Base-by-base conservation (phyloP, 108 stramenopile species). In the Nannochloropsis oceanica region DNA sequence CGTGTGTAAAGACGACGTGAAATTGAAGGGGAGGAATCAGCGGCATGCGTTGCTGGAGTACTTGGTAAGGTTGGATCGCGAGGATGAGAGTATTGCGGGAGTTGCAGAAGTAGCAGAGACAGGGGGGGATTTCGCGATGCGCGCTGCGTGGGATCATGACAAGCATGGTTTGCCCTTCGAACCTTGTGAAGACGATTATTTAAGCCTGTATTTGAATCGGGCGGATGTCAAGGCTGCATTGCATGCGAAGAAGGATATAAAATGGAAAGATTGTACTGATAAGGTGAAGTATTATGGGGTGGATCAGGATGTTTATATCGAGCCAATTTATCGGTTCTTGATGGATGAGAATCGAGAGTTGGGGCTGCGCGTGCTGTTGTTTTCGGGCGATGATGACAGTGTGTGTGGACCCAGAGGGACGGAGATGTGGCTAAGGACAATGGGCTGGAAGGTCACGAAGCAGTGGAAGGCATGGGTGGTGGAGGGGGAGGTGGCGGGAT, bases 401-500 rank as follows among this genome's bases (percentile, higher is more conserved):
- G 84, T 92, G 20, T 92, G 92, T 82, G 91, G 87, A 80, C 86
- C 91, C 8, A 80, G 86, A 5, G 91, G 91, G 27, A 92, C 93
- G 11, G 91, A 93, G 82, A 27, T 43, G 10, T 93, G 93, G 93
- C 80, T 93, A 26, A 91, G 87, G 84, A 82, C 90, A 73, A 83
- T 93, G 27, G 92, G 91, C 18, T 87, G 87, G 79, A 44, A 83
- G 79, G 59, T 79, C 18, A 79, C 44, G 10, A 79, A 89, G n/a
- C 24, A 79, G 44, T 93, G 93, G 93, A 13, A 84, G 25, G 83
- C 84, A 44, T 93, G 92, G 91, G 44, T 43, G 22, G 91, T 92
- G 13, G 85, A 90, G 20, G 43, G 12, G 42, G 92, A 94, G 88
- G 91, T 92, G 0, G 93, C 92, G 10, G 94, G 94, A 13, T 95